Conservation (phyloP, 805 yeast species). For the Schwanniomyces vanrijiae region DNA sequence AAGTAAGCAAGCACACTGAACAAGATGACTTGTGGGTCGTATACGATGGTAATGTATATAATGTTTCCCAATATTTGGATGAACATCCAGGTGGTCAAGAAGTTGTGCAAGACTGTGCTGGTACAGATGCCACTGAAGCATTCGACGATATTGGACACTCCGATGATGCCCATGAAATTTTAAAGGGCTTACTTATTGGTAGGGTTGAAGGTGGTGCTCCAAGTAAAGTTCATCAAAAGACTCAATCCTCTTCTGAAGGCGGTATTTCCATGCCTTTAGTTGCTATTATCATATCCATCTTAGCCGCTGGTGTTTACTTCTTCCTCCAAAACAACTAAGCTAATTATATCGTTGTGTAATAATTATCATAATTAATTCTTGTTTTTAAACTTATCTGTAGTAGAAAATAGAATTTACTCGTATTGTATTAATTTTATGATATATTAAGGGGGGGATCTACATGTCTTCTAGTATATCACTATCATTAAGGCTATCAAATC, state of each 20-base stretch:
- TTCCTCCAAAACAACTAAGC: slow-evolving; percentile 10
- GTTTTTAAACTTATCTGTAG: background rate
- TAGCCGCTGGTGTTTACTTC: slow-evolving; percentile 47
- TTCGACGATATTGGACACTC: slow-evolving; percentile 90
- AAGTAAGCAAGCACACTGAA: slow-evolving; percentile 41
- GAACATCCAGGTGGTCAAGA: slow-evolving; percentile 52
- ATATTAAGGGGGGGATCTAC: too few species aligned
- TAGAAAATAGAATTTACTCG: too few species aligned
- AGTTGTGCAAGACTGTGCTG: slow-evolving; percentile 44
- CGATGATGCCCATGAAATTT: slow-evolving; percentile 85
- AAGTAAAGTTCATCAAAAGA: slow-evolving; percentile 15
- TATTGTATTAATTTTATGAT: too few species aligned
- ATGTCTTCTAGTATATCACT: too few species aligned
- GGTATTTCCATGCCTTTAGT: slow-evolving; percentile 26
- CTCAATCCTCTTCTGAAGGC: slow-evolving; percentile 13
- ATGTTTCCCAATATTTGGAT: slow-evolving; percentile 41
- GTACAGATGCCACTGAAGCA: slow-evolving; percentile 46
- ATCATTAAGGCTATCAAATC: too few species aligned
- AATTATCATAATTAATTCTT: background rate
- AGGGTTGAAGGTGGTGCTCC: slow-evolving; percentile 65
- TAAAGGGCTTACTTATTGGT: slow-evolving; percentile 72
- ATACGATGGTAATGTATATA: slow-evolving; percentile 45
- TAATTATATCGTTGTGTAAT: background rate
- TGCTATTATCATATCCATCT: slow-evolving; percentile 35
- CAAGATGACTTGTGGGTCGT: slow-evolving; percentile 44